Conservation (phyloP, 208 protist species). For the Trypanosomatidae sp. region DNA sequence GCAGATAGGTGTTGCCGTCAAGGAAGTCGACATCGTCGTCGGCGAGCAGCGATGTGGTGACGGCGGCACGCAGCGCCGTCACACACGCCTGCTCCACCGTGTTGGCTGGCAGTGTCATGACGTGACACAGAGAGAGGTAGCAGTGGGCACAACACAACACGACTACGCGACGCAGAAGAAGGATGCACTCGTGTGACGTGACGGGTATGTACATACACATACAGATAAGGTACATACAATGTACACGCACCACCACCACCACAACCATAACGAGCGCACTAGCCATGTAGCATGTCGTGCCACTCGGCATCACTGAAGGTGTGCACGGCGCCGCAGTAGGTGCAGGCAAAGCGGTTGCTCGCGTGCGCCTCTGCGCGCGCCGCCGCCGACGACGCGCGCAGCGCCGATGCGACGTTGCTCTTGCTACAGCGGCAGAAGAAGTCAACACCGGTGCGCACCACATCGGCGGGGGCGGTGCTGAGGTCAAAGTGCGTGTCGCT, state of each 20-base stretch:
- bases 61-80: slow-evolving; percentile 12
- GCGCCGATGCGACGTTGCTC: slow-evolving; percentile 16
- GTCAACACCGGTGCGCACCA: slow-evolving; percentile 42
- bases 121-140: too few species aligned
- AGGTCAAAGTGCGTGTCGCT: slow-evolving; percentile 12
- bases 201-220: too few species aligned
- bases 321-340: slow-evolving; percentile 27
- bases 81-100: slow-evolving; percentile 11
- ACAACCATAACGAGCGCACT: not conserved
- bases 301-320: slow-evolving; percentile 15
- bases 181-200: too few species aligned
- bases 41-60: slow-evolving; percentile 11
- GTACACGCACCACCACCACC: slow-evolving; percentile 11
- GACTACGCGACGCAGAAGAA: too few species aligned
- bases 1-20: slow-evolving; percentile 30
- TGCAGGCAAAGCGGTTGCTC: slow-evolving; percentile 10
- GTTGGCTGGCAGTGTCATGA: too few species aligned
- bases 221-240: too few species aligned
- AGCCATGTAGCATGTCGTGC: slow-evolving; percentile 6
- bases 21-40: slow-evolving; percentile 34
- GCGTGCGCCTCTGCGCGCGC: slow-evolving; percentile 4
- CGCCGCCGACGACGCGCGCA: slow-evolving; percentile 4
- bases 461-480: slow-evolving; percentile 10
- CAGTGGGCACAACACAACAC: too few species aligned
- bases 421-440: slow-evolving; percentile 78